Evolutionary conservation across 108 stramenopile species (phyloP).

Genomic region (Pseudonitzschia pungens): DNA sequence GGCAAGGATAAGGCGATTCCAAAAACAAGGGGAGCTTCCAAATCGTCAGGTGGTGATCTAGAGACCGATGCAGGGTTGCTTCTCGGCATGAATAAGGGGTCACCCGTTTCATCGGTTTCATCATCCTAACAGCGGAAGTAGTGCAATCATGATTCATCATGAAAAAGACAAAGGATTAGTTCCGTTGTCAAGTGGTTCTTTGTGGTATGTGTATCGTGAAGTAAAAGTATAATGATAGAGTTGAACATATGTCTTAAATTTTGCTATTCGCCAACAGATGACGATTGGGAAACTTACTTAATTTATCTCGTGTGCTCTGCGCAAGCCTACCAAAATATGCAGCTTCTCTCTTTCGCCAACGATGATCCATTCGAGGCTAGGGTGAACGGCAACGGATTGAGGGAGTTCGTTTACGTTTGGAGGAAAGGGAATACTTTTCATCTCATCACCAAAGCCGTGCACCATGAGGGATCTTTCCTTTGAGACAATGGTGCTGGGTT

Average conservation of each 20-base stretch:
- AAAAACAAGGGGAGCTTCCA: background rate
- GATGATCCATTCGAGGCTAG: slow-evolving; percentile 7
- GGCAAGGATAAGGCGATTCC: background rate
- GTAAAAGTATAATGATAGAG: background rate
- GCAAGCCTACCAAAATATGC: background rate
- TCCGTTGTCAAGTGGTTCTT: background rate
- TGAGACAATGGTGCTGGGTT: slow-evolving; percentile 12
- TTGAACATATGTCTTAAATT: too few species aligned
- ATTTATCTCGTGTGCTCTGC: background rate
- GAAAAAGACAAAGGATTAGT: background rate
- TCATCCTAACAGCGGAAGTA: background rate
- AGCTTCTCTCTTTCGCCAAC: slow-evolving; percentile 14
- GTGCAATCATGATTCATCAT: background rate
- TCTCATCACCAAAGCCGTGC: background rate
- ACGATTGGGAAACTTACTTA: background rate
- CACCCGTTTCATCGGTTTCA: slow-evolving; percentile 28
- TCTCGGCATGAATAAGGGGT: slow-evolving; percentile 45
- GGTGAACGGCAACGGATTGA: slow-evolving; percentile 13
- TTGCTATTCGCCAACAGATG: background rate
- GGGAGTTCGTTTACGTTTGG: background rate
- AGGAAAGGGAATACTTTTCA: slow-evolving; percentile 1
- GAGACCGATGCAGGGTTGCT: slow-evolving; percentile 48
- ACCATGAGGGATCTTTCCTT: slow-evolving; percentile 11
- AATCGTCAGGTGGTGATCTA: slow-evolving; percentile 1
- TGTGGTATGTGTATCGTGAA: background rate